These are phyloP conservation scores for Annona squamosa DNA, from an alignment of 164 flowering plant species.

Conservation along the genomic window DNA sequence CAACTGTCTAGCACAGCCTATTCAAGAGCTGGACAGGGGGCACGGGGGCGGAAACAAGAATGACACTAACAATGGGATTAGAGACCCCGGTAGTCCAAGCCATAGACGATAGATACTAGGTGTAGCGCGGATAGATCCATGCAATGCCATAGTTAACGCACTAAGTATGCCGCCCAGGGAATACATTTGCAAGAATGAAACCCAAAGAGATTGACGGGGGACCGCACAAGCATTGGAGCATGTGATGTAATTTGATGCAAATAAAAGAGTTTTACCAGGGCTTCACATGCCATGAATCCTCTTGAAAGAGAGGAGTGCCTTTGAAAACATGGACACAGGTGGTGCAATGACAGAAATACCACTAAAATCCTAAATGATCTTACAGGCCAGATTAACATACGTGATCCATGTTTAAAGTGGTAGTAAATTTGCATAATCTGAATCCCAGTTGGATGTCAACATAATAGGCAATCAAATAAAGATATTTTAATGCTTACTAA, in stretches of 20 bases:
- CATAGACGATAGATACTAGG: background rate
- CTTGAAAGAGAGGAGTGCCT: constrained; percentile 2
- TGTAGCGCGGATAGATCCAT: background rate
- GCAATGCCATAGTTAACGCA: background rate
- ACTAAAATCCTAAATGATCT: too few relatives aligned
- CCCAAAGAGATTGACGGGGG: background rate
- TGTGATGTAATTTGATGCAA: background rate
- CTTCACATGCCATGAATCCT: background rate
- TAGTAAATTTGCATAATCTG: too few relatives aligned
- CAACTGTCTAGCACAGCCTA: too few relatives aligned
- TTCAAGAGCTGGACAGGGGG: too few relatives aligned
- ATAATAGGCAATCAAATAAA: too few relatives aligned
- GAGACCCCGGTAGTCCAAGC: too few relatives aligned
- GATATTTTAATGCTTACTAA: too few relatives aligned
- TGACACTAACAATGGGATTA: too few relatives aligned
- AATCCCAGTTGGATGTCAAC: too few relatives aligned
- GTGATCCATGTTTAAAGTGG: too few relatives aligned
- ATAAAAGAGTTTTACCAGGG: background rate
- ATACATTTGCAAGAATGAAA: background rate
- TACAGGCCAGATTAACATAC: too few relatives aligned
- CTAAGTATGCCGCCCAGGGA: background rate
- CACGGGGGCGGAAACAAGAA: too few relatives aligned
- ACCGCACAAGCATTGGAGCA: background rate
- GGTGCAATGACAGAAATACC: background rate
- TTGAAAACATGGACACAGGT: constrained; percentile 9